Conservation (phyloP, 2,329 filamentous ascomycete genomes). For the Aspergillus arachidicola region DNA sequence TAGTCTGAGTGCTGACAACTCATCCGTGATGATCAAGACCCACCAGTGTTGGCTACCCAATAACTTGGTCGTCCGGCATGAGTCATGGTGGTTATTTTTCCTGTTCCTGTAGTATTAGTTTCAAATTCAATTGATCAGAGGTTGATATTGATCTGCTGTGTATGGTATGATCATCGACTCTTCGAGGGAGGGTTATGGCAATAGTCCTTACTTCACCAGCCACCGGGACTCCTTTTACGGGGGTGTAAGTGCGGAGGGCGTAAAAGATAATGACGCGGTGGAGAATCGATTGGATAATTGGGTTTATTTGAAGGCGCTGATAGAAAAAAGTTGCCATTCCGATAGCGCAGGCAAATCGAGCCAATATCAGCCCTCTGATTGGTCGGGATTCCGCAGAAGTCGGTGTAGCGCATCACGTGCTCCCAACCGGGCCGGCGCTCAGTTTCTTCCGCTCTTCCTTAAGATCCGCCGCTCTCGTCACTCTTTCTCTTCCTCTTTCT, state of each 20-base stretch:
- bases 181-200: background rate
- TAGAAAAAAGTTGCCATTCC: conserved; percentile 10
- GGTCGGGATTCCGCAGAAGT: conserved; percentile 21
- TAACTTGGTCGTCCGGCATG: background rate
- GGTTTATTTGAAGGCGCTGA: background rate
- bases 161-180: background rate
- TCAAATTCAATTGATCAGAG: background rate
- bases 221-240: background rate
- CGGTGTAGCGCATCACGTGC: conserved; percentile 34
- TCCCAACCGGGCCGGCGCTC: conserved; percentile 25
- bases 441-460: conserved; percentile 11
- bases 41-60: background rate
- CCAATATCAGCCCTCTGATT: conserved; percentile 27
- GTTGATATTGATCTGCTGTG: background rate
- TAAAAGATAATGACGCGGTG: background rate
- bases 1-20: background rate
- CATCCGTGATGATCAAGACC: background rate
- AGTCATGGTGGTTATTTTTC: background rate
- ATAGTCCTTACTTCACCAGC: background rate
- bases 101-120: background rate
- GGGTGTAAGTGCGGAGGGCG: background rate
- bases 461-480: conserved; percentile 13
- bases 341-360: conserved; percentile 18
- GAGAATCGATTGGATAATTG: conserved; percentile 4
- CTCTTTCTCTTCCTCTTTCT: conserved; percentile 15